phyloP scores from a whole-genome alignment of 352 stramenopile species.

The Plasmopara muralis region DNA sequence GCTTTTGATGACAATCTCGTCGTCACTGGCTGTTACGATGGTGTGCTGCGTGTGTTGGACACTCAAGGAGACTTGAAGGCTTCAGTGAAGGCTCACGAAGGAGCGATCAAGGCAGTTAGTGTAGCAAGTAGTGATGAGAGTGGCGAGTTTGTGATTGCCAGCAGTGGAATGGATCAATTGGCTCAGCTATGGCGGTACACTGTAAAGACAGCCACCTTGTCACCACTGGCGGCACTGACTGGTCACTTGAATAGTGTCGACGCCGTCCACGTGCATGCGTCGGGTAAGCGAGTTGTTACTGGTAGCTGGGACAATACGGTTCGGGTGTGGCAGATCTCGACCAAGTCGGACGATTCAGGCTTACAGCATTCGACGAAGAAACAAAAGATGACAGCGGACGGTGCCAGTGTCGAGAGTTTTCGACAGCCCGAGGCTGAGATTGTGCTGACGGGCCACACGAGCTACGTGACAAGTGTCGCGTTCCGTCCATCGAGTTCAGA shows the following conservation, averaged over 20 bases:
- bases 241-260: constrained; percentile 83
- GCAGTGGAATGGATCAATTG: constrained; percentile 71
- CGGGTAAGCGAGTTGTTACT: constrained; percentile 42
- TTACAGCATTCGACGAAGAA: constrained; percentile 55
- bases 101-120: constrained; percentile 63
- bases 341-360: constrained; percentile 10
- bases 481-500: constrained; percentile 47
- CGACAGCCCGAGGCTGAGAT: constrained; percentile 66
- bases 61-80: constrained; percentile 38
- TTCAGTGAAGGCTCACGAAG: constrained; percentile 70
- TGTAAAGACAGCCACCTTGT: constrained; percentile 28
- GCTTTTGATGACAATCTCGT: constrained; percentile 37
- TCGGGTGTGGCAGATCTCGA: constrained; percentile 50
- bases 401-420: constrained; percentile 40
- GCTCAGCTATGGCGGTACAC: constrained; percentile 62
- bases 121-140: constrained; percentile 18
- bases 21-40: constrained; percentile 84
- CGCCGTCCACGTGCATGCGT: constrained; percentile 33
- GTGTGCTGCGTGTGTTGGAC: constrained; percentile 76
- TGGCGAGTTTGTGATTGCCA: constrained; percentile 54
- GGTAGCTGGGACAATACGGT: constrained; percentile 85
- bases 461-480: constrained; percentile 62
- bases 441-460: constrained; percentile 73
- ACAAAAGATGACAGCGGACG: constrained; percentile 49
- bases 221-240: constrained; percentile 45